These are phyloP conservation scores for Davidsoniella australis DNA, from an alignment of 2,329 filamentous ascomycete species.

Conservation along the genomic window DNA sequence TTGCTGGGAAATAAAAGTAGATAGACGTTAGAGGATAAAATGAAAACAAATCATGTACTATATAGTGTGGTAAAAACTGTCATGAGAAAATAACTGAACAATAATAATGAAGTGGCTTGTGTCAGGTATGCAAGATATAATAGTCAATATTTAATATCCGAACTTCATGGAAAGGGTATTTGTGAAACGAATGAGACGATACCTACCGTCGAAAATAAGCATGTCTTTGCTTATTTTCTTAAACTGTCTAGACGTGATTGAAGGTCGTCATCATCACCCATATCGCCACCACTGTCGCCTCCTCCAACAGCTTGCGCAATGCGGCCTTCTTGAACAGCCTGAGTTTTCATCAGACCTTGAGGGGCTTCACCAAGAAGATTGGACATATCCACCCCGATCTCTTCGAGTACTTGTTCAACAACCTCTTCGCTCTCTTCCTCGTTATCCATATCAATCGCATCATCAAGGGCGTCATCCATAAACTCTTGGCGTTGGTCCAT, in stretches of 20 bases:
- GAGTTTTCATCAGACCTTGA: constrained; percentile 42
- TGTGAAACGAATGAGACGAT: too few species aligned
- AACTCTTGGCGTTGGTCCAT: constrained; percentile 99
- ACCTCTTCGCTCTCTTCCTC: constrained; percentile 96
- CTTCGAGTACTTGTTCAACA: constrained; percentile 88
- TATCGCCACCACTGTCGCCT: constrained; percentile 19
- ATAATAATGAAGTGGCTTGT: too few species aligned
- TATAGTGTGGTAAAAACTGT: too few species aligned
- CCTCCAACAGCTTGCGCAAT: constrained; percentile 77
- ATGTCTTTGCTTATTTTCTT: constrained; percentile 29
- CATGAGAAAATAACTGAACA: too few species aligned
- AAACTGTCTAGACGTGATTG: constrained; percentile 86
- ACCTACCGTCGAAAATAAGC: neutral
- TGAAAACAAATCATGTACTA: too few species aligned
- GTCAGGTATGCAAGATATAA: too few species aligned
- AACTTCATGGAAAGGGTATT: too few species aligned
- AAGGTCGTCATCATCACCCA: constrained; percentile 50
- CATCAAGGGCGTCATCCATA: constrained; percentile 98
- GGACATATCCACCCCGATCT: constrained; percentile 86
- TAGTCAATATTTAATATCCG: too few species aligned
- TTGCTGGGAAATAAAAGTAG: neutral
- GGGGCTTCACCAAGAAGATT: constrained; percentile 70
- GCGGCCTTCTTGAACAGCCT: constrained; percentile 55
- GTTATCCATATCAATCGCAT: constrained; percentile 75
- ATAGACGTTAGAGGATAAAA: neutral